A percentile compares a stretch with the other conserved stretches of the same genome.
These are phyloP conservation scores for Cladosporium sp. DNA, from an alignment of 2,329 filamentous ascomycete species.

Conservation along the genomic window DNA sequence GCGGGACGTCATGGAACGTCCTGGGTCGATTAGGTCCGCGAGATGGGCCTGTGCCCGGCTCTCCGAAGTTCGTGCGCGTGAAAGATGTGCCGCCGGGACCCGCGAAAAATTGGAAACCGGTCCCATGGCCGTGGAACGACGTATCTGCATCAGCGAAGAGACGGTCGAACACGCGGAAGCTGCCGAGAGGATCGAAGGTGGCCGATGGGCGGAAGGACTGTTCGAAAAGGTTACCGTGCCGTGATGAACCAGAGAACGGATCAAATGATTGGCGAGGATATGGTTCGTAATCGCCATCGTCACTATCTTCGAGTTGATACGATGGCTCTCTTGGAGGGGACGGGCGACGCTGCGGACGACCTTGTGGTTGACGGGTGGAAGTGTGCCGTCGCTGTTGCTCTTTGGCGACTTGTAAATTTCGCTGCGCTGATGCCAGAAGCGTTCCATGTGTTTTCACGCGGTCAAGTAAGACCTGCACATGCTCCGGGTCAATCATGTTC, in stretches of 20 bases:
- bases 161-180: conserved; percentile 8
- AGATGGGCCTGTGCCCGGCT: neutral
- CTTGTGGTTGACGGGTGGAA: neutral
- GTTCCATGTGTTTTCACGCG: conserved; percentile 18
- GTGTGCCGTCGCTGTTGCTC: neutral
- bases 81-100: neutral
- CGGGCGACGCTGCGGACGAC: neutral
- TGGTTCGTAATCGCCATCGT: neutral
- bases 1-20: conserved; percentile 12
- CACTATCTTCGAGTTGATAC: neutral
- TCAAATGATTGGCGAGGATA: neutral
- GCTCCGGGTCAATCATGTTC: conserved; percentile 15
- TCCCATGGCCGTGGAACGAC: neutral
- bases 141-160: conserved; percentile 7
- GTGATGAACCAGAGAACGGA: neutral
- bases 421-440: conserved; percentile 6
- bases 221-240: neutral
- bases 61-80: neutral
- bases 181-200: neutral
- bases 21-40: conserved; percentile 14
- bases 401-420: conserved; percentile 4
- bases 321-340: conserved; percentile 2
- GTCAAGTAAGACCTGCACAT: conserved; percentile 22
- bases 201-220: neutral
- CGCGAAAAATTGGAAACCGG: conserved; percentile 1